These are phyloP conservation scores for Globisporangium ultimum DNA, from an alignment of 352 stramenopile genomes.

Conservation along the genomic window DNA sequence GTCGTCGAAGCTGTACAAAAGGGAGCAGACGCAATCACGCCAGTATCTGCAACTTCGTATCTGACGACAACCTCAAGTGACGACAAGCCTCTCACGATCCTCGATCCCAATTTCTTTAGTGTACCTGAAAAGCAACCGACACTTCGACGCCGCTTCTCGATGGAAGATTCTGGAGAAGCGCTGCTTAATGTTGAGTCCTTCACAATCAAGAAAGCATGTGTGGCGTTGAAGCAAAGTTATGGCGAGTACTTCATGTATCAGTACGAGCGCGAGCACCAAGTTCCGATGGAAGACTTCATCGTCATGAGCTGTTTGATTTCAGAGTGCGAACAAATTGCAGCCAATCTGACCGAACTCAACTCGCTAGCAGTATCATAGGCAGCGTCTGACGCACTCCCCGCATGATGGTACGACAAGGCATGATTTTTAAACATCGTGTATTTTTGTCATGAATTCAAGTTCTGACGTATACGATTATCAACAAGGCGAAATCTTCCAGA, in stretches of 20 bases:
- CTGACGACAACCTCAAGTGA: constrained; percentile 7
- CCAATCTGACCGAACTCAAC: constrained; percentile 47
- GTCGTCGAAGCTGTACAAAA: no score
- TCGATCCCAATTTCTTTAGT: no score
- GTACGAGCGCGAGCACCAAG: constrained; percentile 22
- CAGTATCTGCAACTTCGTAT: no score
- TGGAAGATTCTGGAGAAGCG: constrained; percentile 16
- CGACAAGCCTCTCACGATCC: not conserved
- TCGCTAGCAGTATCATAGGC: constrained; percentile 40
- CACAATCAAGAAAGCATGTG: constrained; percentile 39
- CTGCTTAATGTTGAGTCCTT: constrained; percentile 46
- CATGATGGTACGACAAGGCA: no score
- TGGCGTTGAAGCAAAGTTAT: constrained; percentile 46
- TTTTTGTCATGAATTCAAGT: not conserved
- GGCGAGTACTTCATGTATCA: constrained; percentile 35
- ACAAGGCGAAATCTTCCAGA: not conserved
- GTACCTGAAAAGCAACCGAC: no score
- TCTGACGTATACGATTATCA: not conserved
- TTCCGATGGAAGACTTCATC: constrained; percentile 59
- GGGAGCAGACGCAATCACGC: no score
- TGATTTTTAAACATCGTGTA: no score
- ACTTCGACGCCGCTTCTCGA: constrained; percentile 2
- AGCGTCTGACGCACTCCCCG: not conserved
- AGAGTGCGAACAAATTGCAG: constrained; percentile 45
- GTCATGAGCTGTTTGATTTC: constrained; percentile 69